These are phyloP conservation scores for Fusarium oligoseptatum DNA, from an alignment of 2,329 filamentous ascomycete genomes.

Conservation along the genomic window DNA sequence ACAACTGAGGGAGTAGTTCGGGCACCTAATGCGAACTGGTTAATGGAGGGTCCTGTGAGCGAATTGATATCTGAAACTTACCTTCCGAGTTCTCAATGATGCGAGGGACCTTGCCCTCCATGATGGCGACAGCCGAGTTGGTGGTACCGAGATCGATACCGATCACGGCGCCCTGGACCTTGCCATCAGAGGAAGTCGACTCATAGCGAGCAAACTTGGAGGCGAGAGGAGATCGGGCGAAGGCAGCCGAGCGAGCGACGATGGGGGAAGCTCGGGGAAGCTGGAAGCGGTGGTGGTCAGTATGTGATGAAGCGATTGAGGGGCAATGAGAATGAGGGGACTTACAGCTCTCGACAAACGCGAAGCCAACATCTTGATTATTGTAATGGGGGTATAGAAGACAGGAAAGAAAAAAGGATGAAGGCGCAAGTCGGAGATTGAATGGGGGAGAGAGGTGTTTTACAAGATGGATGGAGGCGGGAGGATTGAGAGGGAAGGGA, in stretches of 20 bases:
- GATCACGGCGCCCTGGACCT: conserved; percentile 96
- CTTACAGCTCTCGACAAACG: conserved; percentile 82
- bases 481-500: conserved; percentile 47
- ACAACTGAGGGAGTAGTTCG: conserved; percentile 80
- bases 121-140: conserved; percentile 96
- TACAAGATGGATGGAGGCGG: conserved; percentile 46
- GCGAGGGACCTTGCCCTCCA: conserved; percentile 95
- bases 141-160: conserved; percentile 99
- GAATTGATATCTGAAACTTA: conserved; percentile 54
- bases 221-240: conserved; percentile 77
- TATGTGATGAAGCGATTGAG: conserved; percentile 9
- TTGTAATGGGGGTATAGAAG: conserved; percentile 52
- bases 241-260: conserved; percentile 75
- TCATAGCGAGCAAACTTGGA: conserved; percentile 84
- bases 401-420: conserved; percentile 51
- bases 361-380: conserved; percentile 77
- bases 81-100: conserved; percentile 99
- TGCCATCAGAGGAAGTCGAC: conserved; percentile 70
- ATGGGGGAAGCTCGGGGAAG: conserved; percentile 82
- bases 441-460: conserved; percentile 47
- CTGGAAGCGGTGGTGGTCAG: conserved; percentile 58
- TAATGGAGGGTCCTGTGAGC: conserved; percentile 2
- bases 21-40: conserved; percentile 48
- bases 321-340: conserved; percentile 44
- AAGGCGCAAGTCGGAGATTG: conserved; percentile 52